phyloP scores from a whole-genome alignment of 176 grass and related monocot species.

The Panicum miliaceum region DNA sequence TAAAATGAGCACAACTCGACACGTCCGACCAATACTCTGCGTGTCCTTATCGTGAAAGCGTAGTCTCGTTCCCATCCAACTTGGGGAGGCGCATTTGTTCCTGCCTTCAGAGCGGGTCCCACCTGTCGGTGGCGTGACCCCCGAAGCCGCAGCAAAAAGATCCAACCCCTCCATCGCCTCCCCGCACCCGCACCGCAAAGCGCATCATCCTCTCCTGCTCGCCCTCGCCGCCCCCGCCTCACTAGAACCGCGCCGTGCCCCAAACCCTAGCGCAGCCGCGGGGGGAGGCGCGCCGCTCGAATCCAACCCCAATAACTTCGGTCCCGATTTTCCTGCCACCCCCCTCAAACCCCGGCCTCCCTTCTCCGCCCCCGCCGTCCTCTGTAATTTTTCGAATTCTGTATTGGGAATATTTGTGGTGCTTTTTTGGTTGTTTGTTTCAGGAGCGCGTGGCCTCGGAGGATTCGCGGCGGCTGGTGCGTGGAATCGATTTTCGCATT shows the following conservation, averaged over 20 bases:
- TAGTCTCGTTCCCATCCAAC: neutral
- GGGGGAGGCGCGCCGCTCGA: conserved; percentile 9
- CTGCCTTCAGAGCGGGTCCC: neutral
- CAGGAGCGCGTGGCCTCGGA: conserved; percentile 31
- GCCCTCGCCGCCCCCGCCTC: neutral
- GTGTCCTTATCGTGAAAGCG: conserved; percentile 2
- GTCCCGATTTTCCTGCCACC: neutral
- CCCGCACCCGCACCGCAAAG: neutral
- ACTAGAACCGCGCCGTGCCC: neutral
- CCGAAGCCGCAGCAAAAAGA: neutral
- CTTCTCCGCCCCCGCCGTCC: neutral
- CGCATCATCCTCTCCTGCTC: neutral
- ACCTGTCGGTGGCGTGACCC: neutral
- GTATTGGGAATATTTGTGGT: conserved; percentile 27
- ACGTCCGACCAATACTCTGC: neutral
- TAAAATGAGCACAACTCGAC: neutral
- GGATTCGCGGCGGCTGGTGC: conserved; percentile 47
- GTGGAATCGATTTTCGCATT: neutral
- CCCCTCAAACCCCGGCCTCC: conserved; percentile 20
- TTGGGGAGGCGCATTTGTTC: conserved; percentile 1
- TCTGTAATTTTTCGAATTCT: conserved; percentile 41
- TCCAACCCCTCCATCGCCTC: conserved; percentile 1
- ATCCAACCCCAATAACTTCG: neutral
- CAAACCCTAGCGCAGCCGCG: conserved; percentile 51
- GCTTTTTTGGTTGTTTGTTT: conserved; percentile 48